Evolutionary conservation across 2,329 filamentous ascomycete species (phyloP), one percentile per base, ranked within the genome.

Genomic region (Sporothrix luriei): DNA sequence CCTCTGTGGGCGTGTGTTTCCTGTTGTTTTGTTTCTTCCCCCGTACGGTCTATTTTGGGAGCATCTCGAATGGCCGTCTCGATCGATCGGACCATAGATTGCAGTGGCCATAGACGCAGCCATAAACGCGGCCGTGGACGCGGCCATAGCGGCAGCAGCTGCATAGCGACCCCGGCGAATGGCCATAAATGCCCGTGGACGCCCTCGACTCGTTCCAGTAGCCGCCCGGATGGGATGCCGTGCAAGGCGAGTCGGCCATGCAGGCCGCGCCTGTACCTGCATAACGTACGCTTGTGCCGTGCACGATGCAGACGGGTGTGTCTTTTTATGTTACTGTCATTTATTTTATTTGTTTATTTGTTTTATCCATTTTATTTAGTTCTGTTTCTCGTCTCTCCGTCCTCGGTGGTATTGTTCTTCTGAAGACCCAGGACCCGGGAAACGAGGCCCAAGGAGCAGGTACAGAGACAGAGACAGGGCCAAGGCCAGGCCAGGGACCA

Each of bases 141-240:
- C 48, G 48, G 48, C 48, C 48, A 9, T 24, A 21, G n/a, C n/a
- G n/a, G 49, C 21, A 21, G 49, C 29, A 16, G 29, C n/a, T 43
- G 5, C 4, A 61, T 24, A 2, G 55, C 33, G 14, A 26, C 16
- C 40, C 5, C 49, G 43, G 43, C 14, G 14, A 49, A n/a, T 51
- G 24, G 9, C 16, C 24, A 11, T 33, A 4, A 29, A 29, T 61
- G 33, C 19, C 26, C 26, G 33, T 24, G 0, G 11, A 29, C 13
- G 43, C 1, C 61, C 33, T 11, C 55, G 55, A 61, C 55, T 43
- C 46, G 61, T 65, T 65, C 61, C 61, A 65, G 61, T 65, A 65
- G 61, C 61, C 61, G 61, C 61, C 61, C 40, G 40, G 59, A 16
- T 24, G 16, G 46, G 40, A 49, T 65, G 61, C 43, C 61, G 61